Base-by-base conservation (phyloP, 805 yeast genomes). In the Cyberlindnera mississippiensis region DNA sequence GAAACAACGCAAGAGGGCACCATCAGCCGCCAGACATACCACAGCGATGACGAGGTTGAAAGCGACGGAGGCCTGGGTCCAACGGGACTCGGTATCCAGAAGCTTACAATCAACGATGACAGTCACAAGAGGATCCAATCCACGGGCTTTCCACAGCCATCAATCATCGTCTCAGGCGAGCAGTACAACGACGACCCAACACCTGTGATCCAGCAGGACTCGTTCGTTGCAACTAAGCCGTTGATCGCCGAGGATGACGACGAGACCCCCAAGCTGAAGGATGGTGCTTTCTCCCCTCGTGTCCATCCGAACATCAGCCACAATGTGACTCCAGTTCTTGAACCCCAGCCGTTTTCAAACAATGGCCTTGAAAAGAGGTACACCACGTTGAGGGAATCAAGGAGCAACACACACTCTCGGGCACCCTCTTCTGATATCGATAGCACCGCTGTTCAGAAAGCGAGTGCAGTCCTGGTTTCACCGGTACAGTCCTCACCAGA, bases 101-200 rank as follows among this genome's bases (percentile, higher is more conserved):
- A 40, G 13, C 19, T 52, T 12, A 33, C 53, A 2, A 16, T 49
- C 15, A 14, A 29, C 4, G 45, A 44, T 13, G 40, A 32, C 14
- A 33, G 36, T 16, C 35, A 9, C 11, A 22, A 32, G 14, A 24
- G 22, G 19, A 13, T n/a, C 6, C 11, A 10, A 4, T 11, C 37
- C 12, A 15, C 20, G 4, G 27, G 27, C 5, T 7, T 13, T 13
- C 11, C 35, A 19, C 37, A 19, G n/a, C 28, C 42, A 14, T 40
- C 42, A 3, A 36, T 33, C 24, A 34, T 38, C 6, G 20, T 20
- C 20, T 8, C 38, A 22, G 17, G 15, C n/a, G 6, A 14, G 11
- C 7, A 6, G 2, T 46, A 50, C 34, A 49, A 49, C 29, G 54
- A 52, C 41, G 59, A 52, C 18, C 52, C 51, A 13, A 55, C 59